Conservation (phyloP, 768 basidiomycete genomes). For the Neoboletus brunneissimus region DNA sequence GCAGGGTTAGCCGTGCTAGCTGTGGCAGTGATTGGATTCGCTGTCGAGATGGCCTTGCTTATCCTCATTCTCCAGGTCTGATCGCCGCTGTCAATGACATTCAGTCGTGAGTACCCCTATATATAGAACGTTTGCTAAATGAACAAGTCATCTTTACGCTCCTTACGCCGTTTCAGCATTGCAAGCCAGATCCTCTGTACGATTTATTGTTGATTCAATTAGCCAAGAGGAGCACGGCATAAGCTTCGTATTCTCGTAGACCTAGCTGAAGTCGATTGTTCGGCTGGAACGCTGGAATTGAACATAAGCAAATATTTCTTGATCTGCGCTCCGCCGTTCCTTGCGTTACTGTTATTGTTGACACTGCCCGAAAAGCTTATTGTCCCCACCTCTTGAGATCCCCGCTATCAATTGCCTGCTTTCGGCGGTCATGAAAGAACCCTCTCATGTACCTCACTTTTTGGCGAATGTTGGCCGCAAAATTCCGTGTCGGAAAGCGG, state of each 20-base stretch:
- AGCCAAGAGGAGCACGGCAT: slow-evolving; percentile 8
- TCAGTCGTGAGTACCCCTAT: slow-evolving; percentile 5
- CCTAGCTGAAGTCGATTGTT: background rate
- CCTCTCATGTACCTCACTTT: slow-evolving; percentile 3
- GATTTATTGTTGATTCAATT: slow-evolving; percentile 19
- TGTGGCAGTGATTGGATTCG: slow-evolving; percentile 57
- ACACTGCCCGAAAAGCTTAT: slow-evolving; percentile 8
- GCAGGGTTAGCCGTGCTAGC: slow-evolving; percentile 69
- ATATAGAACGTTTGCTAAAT: background rate
- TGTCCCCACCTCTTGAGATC: slow-evolving; percentile 15
- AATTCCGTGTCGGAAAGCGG: slow-evolving; percentile 1
- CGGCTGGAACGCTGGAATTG: background rate
- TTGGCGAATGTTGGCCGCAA: background rate
- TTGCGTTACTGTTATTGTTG: background rate
- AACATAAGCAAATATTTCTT: background rate
- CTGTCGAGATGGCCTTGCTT: slow-evolving; percentile 63
- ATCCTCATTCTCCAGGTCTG: slow-evolving; percentile 50
- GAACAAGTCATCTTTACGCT: background rate
- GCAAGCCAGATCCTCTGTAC: slow-evolving; percentile 6
- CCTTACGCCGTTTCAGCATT: background rate
- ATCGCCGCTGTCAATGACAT: slow-evolving; percentile 16
- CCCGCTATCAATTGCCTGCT: slow-evolving; percentile 13
- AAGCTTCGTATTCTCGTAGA: background rate
- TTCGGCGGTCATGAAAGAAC: slow-evolving; percentile 10
- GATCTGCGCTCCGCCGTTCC: background rate